Evolutionary conservation across 176 grass and related monocot genomes (phyloP).

Genomic region (Poa annua): DNA sequence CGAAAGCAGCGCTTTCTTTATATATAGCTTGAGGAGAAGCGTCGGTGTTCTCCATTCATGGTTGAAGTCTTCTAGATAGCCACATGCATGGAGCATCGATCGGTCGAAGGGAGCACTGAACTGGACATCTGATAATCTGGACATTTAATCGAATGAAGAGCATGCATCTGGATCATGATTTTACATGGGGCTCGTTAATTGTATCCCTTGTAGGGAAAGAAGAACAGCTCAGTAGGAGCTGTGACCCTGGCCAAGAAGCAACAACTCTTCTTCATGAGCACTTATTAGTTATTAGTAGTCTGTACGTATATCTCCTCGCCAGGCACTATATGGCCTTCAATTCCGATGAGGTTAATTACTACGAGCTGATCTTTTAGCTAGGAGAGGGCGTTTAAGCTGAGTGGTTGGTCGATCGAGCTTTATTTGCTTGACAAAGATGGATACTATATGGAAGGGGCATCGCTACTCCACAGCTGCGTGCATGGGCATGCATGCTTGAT

Average conservation of each 20-base stretch:
- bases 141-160: neutral
- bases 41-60: neutral
- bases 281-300: conserved; percentile 3
- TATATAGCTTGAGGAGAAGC: too few species aligned
- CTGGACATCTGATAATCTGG: neutral
- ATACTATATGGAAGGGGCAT: neutral
- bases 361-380: conserved; percentile 54
- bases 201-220: conserved; percentile 21
- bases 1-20: too few species aligned
- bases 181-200: neutral
- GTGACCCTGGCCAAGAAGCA: conserved; percentile 44
- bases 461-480: conserved; percentile 24
- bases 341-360: conserved; percentile 51
- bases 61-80: conserved; percentile 20
- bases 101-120: neutral
- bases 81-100: neutral
- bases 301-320: conserved; percentile 37
- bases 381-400: conserved; percentile 25
- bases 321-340: conserved; percentile 48
- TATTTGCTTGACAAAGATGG: conserved; percentile 33
- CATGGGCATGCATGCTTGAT: neutral
- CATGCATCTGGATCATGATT: neutral
- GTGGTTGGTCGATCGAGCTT: conserved; percentile 41
- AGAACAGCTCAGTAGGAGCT: conserved; percentile 39
- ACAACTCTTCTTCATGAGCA: conserved; percentile 53